Evolutionary conservation across 2,329 filamentous ascomycete species (phyloP), one percentile per base, ranked within the genome.

Genomic region (Ampelomyces quisqualis): DNA sequence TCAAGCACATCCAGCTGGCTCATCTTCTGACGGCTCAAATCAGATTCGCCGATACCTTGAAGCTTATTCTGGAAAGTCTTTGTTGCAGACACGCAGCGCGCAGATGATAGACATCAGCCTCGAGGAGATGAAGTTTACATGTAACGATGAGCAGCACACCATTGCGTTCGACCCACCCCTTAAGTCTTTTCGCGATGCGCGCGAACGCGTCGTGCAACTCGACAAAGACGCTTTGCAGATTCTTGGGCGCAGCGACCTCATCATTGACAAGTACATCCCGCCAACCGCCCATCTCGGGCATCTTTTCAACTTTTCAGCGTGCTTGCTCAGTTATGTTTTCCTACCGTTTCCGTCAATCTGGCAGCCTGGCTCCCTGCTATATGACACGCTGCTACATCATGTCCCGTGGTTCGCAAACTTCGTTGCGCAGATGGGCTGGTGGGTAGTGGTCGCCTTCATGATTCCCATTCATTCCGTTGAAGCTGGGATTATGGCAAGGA

Each of bases 121-220:
- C 42, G 67, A 74, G 23, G 67, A 76, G 49, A 77, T 96, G 70
- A 79, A 74, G 23, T 75, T 91, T 56, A 59, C 56, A 40, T 79
- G 79, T 44, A 71, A 72, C 15, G 71, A 75, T 71, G 63, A 72
- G 63, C 37, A 71, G 57, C 68, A 70, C 61, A 43, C 64, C 19
- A 75, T 95, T 32, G 72, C 81, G 2, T 77, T 96, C 53, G 64
- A 77, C 1, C 90, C 90, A 7, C 81, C 87, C 0, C 78, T 96
- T 72, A 68, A 70, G n/a, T 75, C 77, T 23, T 82, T 82, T 67
- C 69, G 73, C 23, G 87, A 95, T 43, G 78, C 83, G 7, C 82
- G 88, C 38, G 73, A 77, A 32, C 80, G 86, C 36, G 73, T 91
- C 27, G 81, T 94, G 34, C 80, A 82, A 36, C 86, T 96, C 81